Evolutionary conservation across 345 rosid species (phyloP).

Genomic region (Dipteronia sinensis): DNA sequence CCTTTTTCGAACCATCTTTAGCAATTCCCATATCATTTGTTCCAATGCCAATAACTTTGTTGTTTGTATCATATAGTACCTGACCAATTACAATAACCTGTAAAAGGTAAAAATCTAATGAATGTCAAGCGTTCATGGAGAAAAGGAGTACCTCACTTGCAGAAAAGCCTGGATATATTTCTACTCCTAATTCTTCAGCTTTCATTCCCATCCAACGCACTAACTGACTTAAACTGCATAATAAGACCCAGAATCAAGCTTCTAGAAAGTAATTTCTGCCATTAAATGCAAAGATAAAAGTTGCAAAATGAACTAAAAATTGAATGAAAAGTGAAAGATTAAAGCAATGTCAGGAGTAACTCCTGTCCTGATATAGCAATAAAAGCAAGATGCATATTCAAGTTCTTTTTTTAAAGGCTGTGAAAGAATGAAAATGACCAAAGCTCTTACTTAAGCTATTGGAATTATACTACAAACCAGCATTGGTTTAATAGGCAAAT

Average conservation of each 20-base stretch:
- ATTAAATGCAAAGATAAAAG: conserved; percentile 1
- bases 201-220: conserved; percentile 87
- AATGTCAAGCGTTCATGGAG: conserved; percentile 3
- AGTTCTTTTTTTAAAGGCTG: not conserved
- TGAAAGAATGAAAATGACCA: not conserved
- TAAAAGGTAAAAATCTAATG: conserved; percentile 23
- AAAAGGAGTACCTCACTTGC: conserved; percentile 74
- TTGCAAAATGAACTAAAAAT: conserved; percentile 11
- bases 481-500: not conserved
- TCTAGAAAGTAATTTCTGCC: not conserved
- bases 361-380: not conserved
- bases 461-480: not conserved
- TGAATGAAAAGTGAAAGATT: not conserved
- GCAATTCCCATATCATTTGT: conserved; percentile 98
- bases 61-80: conserved; percentile 69
- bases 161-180: conserved; percentile 96
- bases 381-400: not conserved
- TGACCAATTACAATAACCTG: conserved; percentile 33
- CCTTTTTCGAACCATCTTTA: conserved; percentile 89
- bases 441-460: not conserved
- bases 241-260: conserved; percentile 18
- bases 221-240: conserved; percentile 79
- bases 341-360: not conserved
- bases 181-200: conserved; percentile 95
- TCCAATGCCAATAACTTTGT: conserved; percentile 75